A percentile compares a stretch with the other conserved stretches of the same genome.
phyloP scores from a whole-genome alignment of 306 rosid species.

The Echinosophora koreensis region DNA sequence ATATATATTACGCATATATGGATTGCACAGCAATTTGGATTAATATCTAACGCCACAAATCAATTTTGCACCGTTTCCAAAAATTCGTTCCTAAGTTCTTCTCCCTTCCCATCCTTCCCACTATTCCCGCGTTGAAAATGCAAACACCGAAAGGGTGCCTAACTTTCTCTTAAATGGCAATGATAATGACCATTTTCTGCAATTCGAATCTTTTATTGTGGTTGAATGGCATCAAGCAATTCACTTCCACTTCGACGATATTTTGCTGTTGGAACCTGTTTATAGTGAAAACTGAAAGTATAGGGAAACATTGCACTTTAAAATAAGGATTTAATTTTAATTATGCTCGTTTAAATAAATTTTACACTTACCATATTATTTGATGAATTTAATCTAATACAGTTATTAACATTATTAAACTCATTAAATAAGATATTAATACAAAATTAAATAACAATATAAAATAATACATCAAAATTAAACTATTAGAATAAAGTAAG shows the following conservation, averaged over 20 bases:
- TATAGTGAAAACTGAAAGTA: neutral
- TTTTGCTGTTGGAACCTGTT: neutral
- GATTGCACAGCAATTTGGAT: no score
- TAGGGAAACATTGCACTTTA: no score
- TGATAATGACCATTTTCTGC: neutral
- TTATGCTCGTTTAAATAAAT: no score
- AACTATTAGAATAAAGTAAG: no score
- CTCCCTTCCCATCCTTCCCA: neutral
- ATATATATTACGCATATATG: neutral
- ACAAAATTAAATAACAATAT: no score
- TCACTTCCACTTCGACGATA: neutral
- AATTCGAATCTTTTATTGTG: neutral
- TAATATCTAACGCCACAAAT: neutral
- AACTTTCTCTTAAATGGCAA: constrained; percentile 16
- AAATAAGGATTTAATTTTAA: no score
- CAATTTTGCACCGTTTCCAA: neutral
- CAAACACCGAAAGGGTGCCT: constrained; percentile 12
- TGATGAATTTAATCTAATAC: no score
- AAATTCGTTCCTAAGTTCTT: neutral
- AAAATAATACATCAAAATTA: no score
- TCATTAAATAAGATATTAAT: no score
- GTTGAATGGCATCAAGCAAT: neutral
- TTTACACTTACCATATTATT: no score
- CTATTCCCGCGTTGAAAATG: constrained; percentile 36
- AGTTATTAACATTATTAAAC: no score